These are phyloP conservation scores for Penicillium fuscoglaucum DNA, from an alignment of 2,329 filamentous ascomycete species.

Conservation along the genomic window DNA sequence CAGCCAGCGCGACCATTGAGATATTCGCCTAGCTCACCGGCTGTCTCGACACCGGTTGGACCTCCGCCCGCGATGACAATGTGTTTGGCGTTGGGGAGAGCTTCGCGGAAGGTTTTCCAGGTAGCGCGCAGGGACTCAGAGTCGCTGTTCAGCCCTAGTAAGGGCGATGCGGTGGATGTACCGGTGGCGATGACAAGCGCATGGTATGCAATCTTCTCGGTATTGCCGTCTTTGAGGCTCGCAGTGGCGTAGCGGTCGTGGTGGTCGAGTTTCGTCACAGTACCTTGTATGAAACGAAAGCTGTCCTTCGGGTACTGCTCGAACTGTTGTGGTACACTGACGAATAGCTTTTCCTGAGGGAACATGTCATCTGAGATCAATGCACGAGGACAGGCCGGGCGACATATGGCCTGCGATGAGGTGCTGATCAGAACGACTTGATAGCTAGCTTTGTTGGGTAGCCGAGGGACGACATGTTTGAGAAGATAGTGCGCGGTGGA, in stretches of 20 bases:
- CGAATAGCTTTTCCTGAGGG: conserved; percentile 48
- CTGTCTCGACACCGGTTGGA: conserved; percentile 46
- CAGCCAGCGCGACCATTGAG: conserved; percentile 50
- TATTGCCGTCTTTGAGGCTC: not conserved
- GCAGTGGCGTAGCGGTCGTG: conserved; percentile 35
- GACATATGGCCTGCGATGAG: conserved; percentile 45
- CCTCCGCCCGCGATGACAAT: conserved; percentile 44
- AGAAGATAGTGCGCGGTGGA: conserved; percentile 56
- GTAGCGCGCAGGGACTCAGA: conserved; percentile 33
- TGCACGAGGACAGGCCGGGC: conserved; percentile 50
- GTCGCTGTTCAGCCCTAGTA: conserved; percentile 44
- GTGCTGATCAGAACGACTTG: conserved; percentile 48
- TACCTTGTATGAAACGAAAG: conserved; percentile 49
- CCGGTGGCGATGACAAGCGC: conserved; percentile 55
- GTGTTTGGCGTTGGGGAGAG: conserved; percentile 41
- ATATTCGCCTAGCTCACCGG: conserved; percentile 54
- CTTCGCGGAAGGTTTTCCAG: conserved; percentile 45
- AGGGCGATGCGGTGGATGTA: conserved; percentile 47
- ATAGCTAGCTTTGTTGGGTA: conserved; percentile 40
- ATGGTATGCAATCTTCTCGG: conserved; percentile 39
- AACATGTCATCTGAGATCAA: conserved; percentile 50
- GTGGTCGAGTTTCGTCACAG: conserved; percentile 27
- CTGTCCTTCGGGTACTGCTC: conserved; percentile 38
- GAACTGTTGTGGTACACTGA: conserved; percentile 42
- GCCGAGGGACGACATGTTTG: conserved; percentile 51